These are phyloP conservation scores for Colletotrichum gloeosporioides DNA, from an alignment of 2,329 filamentous ascomycete genomes.

Conservation along the genomic window DNA sequence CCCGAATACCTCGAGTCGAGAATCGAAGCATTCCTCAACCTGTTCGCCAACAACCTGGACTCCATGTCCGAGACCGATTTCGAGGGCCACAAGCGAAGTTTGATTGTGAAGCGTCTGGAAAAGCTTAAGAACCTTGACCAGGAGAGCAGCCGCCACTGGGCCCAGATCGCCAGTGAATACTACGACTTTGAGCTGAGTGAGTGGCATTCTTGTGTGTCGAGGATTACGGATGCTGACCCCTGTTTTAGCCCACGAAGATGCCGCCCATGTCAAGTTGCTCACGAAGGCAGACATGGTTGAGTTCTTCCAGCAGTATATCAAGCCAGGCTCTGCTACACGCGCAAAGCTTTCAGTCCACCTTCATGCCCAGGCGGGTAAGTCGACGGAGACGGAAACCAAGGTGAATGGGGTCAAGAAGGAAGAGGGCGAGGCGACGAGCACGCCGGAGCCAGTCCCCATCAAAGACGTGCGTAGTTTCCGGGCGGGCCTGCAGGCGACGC, in stretches of 20 bases:
- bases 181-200: conserved; percentile 89
- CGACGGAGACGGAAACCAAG: conserved; percentile 47
- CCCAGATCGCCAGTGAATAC: conserved; percentile 82
- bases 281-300: conserved; percentile 81
- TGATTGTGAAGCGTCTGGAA: conserved; percentile 86
- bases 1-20: conserved; percentile 84
- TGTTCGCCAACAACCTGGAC: conserved; percentile 69
- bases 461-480: conserved; percentile 83
- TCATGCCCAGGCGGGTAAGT: conserved; percentile 69
- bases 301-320: conserved; percentile 80
- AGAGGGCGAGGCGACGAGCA: conserved; percentile 36
- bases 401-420: conserved; percentile 33
- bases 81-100: conserved; percentile 86
- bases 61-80: conserved; percentile 86
- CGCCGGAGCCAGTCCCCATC: conserved; percentile 62
- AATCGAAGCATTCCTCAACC: conserved; percentile 82
- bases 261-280: conserved; percentile 72
- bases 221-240: conserved; percentile 22
- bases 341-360: conserved; percentile 89
- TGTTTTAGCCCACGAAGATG: conserved; percentile 72
- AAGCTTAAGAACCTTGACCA: conserved; percentile 91
- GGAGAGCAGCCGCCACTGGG: conserved; percentile 84
- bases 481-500: conserved; percentile 73
- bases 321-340: conserved; percentile 72
- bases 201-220: conserved; percentile 30